Evolutionary conservation across 192 early-diverging fungal genomes (phyloP), one percentile per base, ranked within the genome.

Genomic region (Coemansia sp.): DNA sequence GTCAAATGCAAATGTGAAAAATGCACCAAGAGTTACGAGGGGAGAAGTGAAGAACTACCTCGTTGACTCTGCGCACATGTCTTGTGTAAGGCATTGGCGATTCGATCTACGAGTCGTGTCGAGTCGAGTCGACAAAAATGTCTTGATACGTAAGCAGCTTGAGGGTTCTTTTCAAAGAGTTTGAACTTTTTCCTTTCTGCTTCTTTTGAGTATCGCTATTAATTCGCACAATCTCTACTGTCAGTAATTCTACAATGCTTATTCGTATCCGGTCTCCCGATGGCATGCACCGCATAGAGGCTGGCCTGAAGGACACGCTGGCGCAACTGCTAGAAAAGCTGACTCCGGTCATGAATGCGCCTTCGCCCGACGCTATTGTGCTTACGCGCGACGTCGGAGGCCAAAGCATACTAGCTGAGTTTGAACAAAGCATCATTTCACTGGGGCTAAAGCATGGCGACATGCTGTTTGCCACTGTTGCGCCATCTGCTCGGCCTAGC

Each of bases 281-380:
- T 10, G 79, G 78, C 66, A 85, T 77, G 75, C 76, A 72, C 68
- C 84, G 84, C 20, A 68, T 85, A 38, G 73, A 73, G 49, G 72
- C 71, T 18, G 73, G 66, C 31, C 57, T 71, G n/a, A 62, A 69
- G 29, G 78, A 77, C 46, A 67, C 73, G 13, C 51, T 80, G 44
- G 73, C 75, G 1, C 46, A 64, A 36, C 59, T 78, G 64, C 71
- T 85, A 8, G 54, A 71, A n/a, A 75, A 43, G 64, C 74, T 80
- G 1, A 73, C 71, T 18, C 67, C 68, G 8, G 29, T 67, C 31
- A 67, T 84, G 76, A 73, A 76, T 13, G 73, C 76, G 6, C 76
- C 76, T 2, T 44, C 70, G 6, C 57, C 83, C 16, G 75, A 72
- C 71, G 59, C 75, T 29, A 85, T 80, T 54, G 41, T 74, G 22